Percentiles rank a stretch among this genome's conserved stretches.
Evolutionary conservation across 2,329 filamentous ascomycete genomes (phyloP).

Genomic region (Xylariales sp.): DNA sequence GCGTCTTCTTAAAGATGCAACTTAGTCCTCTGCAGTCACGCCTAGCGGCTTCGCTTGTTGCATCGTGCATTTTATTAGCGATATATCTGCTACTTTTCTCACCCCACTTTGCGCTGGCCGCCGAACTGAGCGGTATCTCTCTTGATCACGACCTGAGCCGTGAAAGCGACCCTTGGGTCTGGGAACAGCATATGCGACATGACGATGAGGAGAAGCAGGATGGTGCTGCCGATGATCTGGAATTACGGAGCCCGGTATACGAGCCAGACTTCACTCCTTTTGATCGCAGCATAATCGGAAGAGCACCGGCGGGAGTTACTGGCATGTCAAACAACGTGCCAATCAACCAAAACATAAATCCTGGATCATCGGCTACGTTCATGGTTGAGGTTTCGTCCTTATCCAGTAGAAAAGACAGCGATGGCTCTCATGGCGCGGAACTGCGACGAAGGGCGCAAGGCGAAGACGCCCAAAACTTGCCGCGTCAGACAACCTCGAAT

Average conservation of each 20-base stretch:
- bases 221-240: conserved; percentile 8
- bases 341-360: conserved; percentile 51
- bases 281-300: conserved; percentile 59
- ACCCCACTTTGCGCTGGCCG: conserved; percentile 58
- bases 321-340: conserved; percentile 63
- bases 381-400: conserved; percentile 56
- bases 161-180: conserved; percentile 11
- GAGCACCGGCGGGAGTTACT: conserved; percentile 47
- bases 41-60: conserved; percentile 61
- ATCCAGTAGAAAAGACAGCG: conserved; percentile 30
- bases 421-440: conserved; percentile 13
- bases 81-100: conserved; percentile 58
- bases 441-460: conserved; percentile 14
- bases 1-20: conserved; percentile 49
- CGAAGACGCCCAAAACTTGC: conserved; percentile 12
- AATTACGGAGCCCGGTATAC: conserved; percentile 35
- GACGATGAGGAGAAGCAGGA: conserved; percentile 12
- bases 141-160: conserved; percentile 11
- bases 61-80: conserved; percentile 53
- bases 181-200: conserved; percentile 16
- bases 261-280: conserved; percentile 58
- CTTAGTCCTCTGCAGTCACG: conserved; percentile 68
- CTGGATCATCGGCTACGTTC: conserved; percentile 61
- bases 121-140: conserved; percentile 35
- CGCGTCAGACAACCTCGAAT: conserved; percentile 27